Evolutionary conservation across 1,139 yeast genomes (phyloP), one percentile per base, ranked within the genome.

Genomic region (Lodderomyces beijingensis): DNA sequence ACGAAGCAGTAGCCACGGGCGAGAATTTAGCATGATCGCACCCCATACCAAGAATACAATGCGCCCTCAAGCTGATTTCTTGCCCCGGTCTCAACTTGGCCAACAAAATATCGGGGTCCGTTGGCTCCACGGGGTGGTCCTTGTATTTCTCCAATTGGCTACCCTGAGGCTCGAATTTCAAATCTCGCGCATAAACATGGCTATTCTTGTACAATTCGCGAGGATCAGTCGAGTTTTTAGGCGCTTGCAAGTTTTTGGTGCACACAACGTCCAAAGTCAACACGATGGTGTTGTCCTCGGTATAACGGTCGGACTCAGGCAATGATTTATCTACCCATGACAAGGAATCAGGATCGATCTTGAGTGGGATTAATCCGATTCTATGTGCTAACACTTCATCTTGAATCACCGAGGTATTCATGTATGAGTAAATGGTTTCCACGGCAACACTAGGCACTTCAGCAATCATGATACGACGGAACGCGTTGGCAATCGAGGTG

Each of bases 81-180:
- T 91, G 98, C 34, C 96, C 96, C 3, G 98, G 98, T 53, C 98
- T 77, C 51, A 91, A 68, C 60, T 91, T 93, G 36, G 96, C 96
- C 39, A 91, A 62, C 43, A 93, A 65, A 46, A 91, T 84, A 55
- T 91, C 83, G 27, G 96, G 96, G 57, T 86, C 89, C 44, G 85
- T 69, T 12, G 94, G 80, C 10, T 72, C 83, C 25, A 84, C 86
- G 5, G 95, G 91, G 34, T 61, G 66, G 42, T 76, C 72, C 44
- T 77, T 77, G 56, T 80, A 82, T 17, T 68, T 56, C 46, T 83
- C 91, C 16, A 66, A 59, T 61, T 91, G 98, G 41, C 77, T 77
- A 11, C 96, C 97, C 51, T 86, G 91, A 18, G 97, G 95, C 57
- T 83, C 94, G 53, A 86, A 91, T 53, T 80, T 80, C 51, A 91